Percentiles rank a stretch among this genome's conserved stretches.
Conservation (phyloP, 164 flowering plant genomes). For the Malania oleifera region DNA sequence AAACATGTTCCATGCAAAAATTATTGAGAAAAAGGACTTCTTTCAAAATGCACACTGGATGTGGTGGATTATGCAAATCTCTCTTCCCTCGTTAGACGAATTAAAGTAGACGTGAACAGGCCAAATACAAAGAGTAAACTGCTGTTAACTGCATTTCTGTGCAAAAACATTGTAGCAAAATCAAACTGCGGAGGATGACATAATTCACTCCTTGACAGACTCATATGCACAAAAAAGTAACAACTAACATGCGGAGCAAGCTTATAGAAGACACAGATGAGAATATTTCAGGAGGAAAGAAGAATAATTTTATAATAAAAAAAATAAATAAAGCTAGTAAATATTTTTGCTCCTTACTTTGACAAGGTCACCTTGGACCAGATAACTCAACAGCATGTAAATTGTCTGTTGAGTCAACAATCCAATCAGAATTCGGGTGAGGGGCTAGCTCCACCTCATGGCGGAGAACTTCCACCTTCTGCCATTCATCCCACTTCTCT, state of each 20-base stretch:
- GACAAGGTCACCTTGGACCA: conserved; percentile 69
- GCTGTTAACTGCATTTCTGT: conserved; percentile 10
- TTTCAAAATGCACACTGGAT: too few relatives aligned
- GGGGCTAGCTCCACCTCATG: conserved; percentile 67
- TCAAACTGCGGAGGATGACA: conserved; percentile 25
- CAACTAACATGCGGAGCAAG: conserved; percentile 35
- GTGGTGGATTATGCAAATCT: too few relatives aligned
- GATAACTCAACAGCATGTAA: conserved; percentile 80
- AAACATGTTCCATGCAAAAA: too few relatives aligned
- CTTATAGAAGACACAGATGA: conserved; percentile 12
- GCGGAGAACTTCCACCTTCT: conserved; percentile 77
- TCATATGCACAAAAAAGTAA: conserved; percentile 52
- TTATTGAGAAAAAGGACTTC: too few relatives aligned
- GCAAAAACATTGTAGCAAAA: conserved; percentile 15
- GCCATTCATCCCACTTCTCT: conserved; percentile 98
- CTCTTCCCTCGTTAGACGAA: too few relatives aligned
- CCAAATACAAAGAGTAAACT: too few relatives aligned
- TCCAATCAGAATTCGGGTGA: conserved; percentile 65
- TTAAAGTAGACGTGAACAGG: too few relatives aligned
- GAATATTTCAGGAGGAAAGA: conserved; percentile 4
- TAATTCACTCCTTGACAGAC: conserved; percentile 29
- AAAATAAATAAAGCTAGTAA: conserved; percentile 19
- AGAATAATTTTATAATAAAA: conserved; percentile 10
- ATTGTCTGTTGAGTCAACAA: conserved; percentile 74
- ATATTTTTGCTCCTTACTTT: conserved; percentile 23